phyloP scores from a whole-genome alignment of 768 basidiomycete species.

The Mrakia frigida region DNA sequence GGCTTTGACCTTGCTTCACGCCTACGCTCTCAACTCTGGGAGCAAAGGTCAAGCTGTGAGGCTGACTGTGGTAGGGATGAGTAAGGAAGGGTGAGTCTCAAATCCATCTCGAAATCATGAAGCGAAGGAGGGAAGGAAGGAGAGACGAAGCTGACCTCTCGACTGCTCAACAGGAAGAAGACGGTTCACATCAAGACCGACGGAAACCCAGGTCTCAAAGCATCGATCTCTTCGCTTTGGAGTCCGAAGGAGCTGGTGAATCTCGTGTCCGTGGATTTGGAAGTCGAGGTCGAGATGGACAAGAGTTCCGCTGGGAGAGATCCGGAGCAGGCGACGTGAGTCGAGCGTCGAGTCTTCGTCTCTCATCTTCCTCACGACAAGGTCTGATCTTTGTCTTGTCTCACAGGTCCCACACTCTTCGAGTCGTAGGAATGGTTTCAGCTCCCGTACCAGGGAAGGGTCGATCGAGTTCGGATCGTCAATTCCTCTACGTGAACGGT shows the following conservation, averaged over 20 bases:
- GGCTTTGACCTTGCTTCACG: conserved; percentile 70
- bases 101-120: background rate
- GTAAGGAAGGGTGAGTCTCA: conserved; percentile 60
- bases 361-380: no score
- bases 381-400: no score
- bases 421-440: background rate
- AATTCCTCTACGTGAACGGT: conserved; percentile 89
- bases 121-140: background rate
- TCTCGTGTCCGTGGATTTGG: conserved; percentile 65
- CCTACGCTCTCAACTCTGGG: conserved; percentile 72
- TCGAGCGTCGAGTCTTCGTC: background rate
- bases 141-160: background rate
- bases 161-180: conserved; percentile 41
- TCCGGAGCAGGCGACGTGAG: conserved; percentile 45
- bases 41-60: conserved; percentile 54
- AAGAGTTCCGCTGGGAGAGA: conserved; percentile 49
- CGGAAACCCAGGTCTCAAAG: conserved; percentile 58
- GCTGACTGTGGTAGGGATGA: conserved; percentile 62
- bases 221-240: conserved; percentile 73
- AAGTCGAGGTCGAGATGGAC: conserved; percentile 63
- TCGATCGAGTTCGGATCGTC: conserved; percentile 59
- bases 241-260: conserved; percentile 72
- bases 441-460: background rate
- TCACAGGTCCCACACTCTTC: background rate
- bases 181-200: conserved; percentile 66